A percentile compares a stretch with the other conserved stretches of the same genome.
Conservation (phyloP, 2,329 filamentous ascomycete genomes). For the Sclerotinia minor region DNA sequence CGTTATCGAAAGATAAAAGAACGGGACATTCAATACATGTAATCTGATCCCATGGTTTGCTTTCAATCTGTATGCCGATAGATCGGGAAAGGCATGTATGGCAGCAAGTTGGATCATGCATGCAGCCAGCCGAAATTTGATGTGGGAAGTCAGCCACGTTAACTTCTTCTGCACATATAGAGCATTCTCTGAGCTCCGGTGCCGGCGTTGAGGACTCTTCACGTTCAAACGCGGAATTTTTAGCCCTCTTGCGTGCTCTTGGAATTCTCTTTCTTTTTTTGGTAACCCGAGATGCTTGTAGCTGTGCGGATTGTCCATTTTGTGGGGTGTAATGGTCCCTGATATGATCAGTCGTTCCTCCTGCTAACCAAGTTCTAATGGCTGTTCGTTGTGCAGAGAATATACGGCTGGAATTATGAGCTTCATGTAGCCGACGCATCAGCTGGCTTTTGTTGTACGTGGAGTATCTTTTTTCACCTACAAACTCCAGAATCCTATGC, state of each 20-base stretch:
- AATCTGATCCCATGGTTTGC: constrained; percentile 47
- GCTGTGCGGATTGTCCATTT: not conserved
- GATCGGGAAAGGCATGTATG: constrained; percentile 21
- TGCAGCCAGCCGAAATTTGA: constrained; percentile 13
- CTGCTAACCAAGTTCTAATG: not conserved
- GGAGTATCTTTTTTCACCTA: not conserved
- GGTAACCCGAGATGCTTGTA: not conserved
- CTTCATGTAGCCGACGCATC: not conserved
- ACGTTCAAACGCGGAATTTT: not conserved
- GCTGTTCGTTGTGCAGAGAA: not conserved
- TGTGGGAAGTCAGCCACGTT: not conserved
- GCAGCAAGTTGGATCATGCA: constrained; percentile 28
- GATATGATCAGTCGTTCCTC: not conserved
- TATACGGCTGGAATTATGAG: not conserved
- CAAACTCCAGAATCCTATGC: not conserved
- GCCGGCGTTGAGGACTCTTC: not conserved
- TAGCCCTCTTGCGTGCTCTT: not conserved
- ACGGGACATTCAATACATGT: constrained; percentile 54
- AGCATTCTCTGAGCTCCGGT: not conserved
- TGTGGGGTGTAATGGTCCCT: not conserved
- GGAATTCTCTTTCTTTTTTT: not conserved
- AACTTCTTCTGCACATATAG: constrained; percentile 7
- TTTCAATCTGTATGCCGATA: constrained; percentile 28
- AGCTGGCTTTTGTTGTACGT: not conserved
- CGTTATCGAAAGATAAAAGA: constrained; percentile 42